These are phyloP conservation scores for Backusella macrospora DNA, from an alignment of 192 early-diverging fungal genomes.

Conservation along the genomic window DNA sequence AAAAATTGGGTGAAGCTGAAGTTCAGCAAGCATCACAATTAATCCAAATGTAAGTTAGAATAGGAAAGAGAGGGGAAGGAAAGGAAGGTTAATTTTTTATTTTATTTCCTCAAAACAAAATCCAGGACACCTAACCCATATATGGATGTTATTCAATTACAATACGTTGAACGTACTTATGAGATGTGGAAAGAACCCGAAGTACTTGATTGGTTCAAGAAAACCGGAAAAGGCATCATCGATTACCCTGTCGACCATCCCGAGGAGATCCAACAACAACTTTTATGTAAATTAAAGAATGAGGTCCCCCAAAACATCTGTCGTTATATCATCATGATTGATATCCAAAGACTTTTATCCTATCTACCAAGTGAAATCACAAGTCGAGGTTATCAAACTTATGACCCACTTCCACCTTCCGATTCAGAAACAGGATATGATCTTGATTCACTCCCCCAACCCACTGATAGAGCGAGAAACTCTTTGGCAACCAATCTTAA, in stretches of 20 bases:
- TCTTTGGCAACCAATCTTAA: constrained; percentile 30
- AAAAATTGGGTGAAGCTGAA: constrained; percentile 66
- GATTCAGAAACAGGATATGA: constrained; percentile 47
- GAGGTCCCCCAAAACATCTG: constrained; percentile 31
- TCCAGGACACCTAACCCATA: constrained; percentile 39
- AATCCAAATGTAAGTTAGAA: constrained; percentile 2
- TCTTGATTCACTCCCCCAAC: constrained; percentile 22
- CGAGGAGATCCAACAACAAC: background rate
- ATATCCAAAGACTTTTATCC: constrained; percentile 50
- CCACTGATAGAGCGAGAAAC: constrained; percentile 32
- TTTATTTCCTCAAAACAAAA: background rate
- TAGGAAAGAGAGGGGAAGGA: no score
- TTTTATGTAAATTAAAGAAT: constrained; percentile 28
- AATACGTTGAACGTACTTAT: constrained; percentile 76
- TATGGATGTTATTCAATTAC: constrained; percentile 64
- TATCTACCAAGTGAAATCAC: constrained; percentile 55
- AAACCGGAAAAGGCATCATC: background rate
- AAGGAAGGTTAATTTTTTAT: no score
- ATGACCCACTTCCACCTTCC: constrained; percentile 70
- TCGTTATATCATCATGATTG: constrained; percentile 46
- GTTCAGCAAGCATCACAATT: constrained; percentile 51
- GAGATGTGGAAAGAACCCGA: constrained; percentile 88
- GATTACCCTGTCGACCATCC: constrained; percentile 12
- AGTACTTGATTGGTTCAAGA: constrained; percentile 54
- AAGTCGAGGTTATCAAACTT: constrained; percentile 51